Base-by-base conservation (phyloP, 2,329 filamentous ascomycete genomes). In the Pyrenophora teres region DNA sequence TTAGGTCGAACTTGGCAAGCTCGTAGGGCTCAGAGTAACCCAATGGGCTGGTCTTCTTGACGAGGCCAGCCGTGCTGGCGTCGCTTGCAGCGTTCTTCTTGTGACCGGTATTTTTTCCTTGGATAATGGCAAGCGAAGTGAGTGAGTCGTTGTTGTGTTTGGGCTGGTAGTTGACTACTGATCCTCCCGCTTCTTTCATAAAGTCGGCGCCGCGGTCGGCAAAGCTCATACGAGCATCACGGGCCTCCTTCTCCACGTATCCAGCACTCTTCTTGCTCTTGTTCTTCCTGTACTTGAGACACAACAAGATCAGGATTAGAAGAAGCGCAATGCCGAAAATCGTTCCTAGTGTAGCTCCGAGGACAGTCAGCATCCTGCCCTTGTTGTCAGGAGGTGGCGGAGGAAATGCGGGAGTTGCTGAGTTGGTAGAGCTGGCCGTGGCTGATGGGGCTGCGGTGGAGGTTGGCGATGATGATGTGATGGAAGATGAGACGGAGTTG, bases 321-420 rank as follows among this genome's bases (percentile, higher is more conserved):
- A 96, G 69, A 0, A 85, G 75, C 16, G 88, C 85, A 45, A 91
- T 77, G 15, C 89, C 91, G 45, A 89, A 83, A 18, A 96, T 85
- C n/a, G 87, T 86, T 10, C 92, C 92, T 1, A 97, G 80, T 0
- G 89, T 89, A 43, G 90, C 89, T 30, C 90, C 92, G 1, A 97
- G 81, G 23, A 96, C 87, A 6, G 85, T 76, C 46, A 80, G 60
- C 67, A 74, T 85, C 60, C 73, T 81, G 77, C 69, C 64, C 58
- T 80, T 74, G 56, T 70, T 73, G 52, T 70, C 70, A 25, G 64
- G 70, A 54, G 68, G 46, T 40, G 50, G 61, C 36, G 50, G 62
- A 39, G 56, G 58, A 45, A 62, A 61, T 35, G 68, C 70, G 23
- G 68, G 70, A 33, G 75, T 72, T 19, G 70, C 67, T 25, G 73